Conservation (phyloP, 2,329 filamentous ascomycete genomes). For the Clarireedia monteithiana region DNA sequence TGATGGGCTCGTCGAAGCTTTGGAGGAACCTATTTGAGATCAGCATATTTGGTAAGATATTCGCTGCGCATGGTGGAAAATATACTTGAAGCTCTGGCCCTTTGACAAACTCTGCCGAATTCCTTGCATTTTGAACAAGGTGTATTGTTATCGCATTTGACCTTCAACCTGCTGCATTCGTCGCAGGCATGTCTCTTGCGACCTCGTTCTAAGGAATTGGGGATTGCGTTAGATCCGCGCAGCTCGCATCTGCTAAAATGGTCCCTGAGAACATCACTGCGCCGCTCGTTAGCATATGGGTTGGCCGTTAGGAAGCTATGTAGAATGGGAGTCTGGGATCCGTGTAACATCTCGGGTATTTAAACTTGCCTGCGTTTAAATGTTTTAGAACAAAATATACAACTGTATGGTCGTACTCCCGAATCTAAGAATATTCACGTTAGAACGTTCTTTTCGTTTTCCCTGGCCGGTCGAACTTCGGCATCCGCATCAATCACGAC, state of each 20-base stretch:
- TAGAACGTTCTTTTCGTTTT: background rate
- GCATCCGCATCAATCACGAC: background rate
- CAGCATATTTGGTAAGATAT: constrained; percentile 2
- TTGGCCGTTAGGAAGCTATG: too few relatives aligned
- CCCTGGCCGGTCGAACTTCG: background rate
- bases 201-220: constrained; percentile 27
- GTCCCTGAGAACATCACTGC: constrained; percentile 29
- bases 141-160: constrained; percentile 29
- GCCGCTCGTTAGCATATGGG: background rate
- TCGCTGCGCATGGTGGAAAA: background rate
- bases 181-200: constrained; percentile 29
- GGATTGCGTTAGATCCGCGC: constrained; percentile 25
- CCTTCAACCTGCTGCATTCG: constrained; percentile 28
- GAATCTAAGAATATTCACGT: constrained; percentile 19
- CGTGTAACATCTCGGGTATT: background rate
- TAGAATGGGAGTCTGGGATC: background rate
- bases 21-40: constrained; percentile 1
- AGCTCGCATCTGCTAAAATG: constrained; percentile 29
- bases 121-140: constrained; percentile 29
- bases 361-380: constrained; percentile 28
- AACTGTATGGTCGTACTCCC: constrained; percentile 26
- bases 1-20: constrained; percentile 17
- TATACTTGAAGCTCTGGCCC: constrained; percentile 19
- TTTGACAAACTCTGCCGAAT: constrained; percentile 27
- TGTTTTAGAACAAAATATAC: constrained; percentile 29